Evolutionary conservation across 1,139 yeast species (phyloP).

Genomic region (Kodamaea derodonti): DNA sequence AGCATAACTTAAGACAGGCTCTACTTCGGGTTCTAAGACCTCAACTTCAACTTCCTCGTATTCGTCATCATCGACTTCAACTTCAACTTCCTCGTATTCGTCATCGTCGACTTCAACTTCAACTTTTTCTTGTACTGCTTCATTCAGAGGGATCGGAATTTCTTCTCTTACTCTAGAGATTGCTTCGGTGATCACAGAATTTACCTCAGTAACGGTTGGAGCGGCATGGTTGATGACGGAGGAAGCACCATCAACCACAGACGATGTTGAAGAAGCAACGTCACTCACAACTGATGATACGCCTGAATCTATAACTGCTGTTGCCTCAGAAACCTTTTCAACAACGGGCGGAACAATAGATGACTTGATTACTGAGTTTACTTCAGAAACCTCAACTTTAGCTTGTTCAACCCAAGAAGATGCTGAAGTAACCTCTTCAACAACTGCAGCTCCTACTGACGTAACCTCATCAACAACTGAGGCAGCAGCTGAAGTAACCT

Average conservation of each 20-base stretch:
- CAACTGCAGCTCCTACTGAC: neutral
- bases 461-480: neutral
- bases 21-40: conserved; percentile 1
- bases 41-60: conserved; percentile 4
- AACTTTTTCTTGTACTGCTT: conserved; percentile 12
- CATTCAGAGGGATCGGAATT: too few species aligned
- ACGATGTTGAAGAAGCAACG: too few species aligned
- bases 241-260: too few species aligned
- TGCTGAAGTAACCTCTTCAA: neutral
- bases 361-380: too few species aligned
- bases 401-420: neutral
- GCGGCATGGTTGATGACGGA: too few species aligned
- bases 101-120: conserved; percentile 12
- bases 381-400: too few species aligned
- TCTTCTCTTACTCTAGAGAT: too few species aligned
- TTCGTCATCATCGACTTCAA: conserved; percentile 14
- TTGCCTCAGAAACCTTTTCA: neutral
- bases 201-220: too few species aligned
- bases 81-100: conserved; percentile 12
- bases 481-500: conserved; percentile 1
- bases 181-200: too few species aligned
- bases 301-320: neutral
- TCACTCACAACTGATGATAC: too few species aligned
- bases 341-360: too few species aligned
- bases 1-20: too few species aligned